These are phyloP conservation scores for Tolypocladium paradoxum DNA, from an alignment of 2,329 filamentous ascomycete species.

Conservation along the genomic window DNA sequence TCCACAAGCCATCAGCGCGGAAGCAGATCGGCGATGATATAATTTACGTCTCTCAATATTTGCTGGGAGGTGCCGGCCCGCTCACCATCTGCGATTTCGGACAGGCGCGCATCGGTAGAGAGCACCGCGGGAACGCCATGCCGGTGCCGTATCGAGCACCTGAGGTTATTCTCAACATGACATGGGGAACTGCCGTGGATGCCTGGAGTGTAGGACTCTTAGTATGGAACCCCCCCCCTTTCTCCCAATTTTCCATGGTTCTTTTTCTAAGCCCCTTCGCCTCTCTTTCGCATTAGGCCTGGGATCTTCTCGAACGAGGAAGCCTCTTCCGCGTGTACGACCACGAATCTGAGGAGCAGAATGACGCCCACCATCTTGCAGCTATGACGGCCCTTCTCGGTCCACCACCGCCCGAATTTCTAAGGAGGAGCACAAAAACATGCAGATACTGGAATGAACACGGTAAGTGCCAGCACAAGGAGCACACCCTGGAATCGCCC, in stretches of 20 bases:
- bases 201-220: slow-evolving; percentile 24
- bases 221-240: slow-evolving; percentile 10
- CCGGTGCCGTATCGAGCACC: slow-evolving; percentile 21
- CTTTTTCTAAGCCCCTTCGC: background rate
- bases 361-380: slow-evolving; percentile 17
- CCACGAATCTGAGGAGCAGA: slow-evolving; percentile 9
- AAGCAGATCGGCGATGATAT: slow-evolving; percentile 15
- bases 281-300: slow-evolving; percentile 8
- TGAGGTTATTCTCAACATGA: slow-evolving; percentile 25
- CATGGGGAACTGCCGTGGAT: slow-evolving; percentile 22
- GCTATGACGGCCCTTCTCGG: slow-evolving; percentile 17
- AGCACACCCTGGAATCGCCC: background rate
- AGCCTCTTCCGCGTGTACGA: slow-evolving; percentile 14
- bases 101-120: slow-evolving; percentile 20
- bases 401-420: slow-evolving; percentile 14
- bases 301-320: slow-evolving; percentile 13
- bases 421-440: slow-evolving; percentile 9
- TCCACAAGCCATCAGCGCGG: slow-evolving; percentile 16
- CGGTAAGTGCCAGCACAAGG: slow-evolving; percentile 8
- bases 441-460: slow-evolving; percentile 15
- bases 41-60: slow-evolving; percentile 21
- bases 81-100: slow-evolving; percentile 24
- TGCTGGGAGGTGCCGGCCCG: slow-evolving; percentile 18
- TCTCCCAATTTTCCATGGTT: slow-evolving; percentile 2
- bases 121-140: slow-evolving; percentile 15